Conservation (phyloP, 768 basidiomycete species). For the Russula sp. region DNA sequence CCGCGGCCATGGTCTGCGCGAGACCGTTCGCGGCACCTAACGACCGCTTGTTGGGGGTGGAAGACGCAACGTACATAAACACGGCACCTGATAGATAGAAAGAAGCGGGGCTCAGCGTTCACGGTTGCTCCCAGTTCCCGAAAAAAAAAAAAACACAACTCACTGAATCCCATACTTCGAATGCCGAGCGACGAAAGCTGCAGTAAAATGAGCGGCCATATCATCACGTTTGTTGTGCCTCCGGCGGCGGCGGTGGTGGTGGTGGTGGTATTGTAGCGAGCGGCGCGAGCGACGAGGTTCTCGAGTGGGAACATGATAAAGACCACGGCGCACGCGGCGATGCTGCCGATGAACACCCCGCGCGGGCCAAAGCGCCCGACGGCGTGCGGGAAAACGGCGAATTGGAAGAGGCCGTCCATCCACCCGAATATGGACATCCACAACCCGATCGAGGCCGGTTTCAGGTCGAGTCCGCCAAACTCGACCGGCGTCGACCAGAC, state of each 20-base stretch:
- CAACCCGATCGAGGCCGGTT: slow-evolving; percentile 33
- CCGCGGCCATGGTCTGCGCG: slow-evolving; percentile 32
- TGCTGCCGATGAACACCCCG: slow-evolving; percentile 26
- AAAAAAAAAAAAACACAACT: too few species aligned
- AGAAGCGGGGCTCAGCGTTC: background rate
- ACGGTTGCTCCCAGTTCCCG: too few species aligned
- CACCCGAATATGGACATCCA: slow-evolving; percentile 33
- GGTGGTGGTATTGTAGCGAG: too few species aligned
- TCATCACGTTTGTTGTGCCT: too few species aligned
- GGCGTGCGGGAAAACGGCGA: slow-evolving; percentile 32
- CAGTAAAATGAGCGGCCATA: background rate
- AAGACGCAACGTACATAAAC: slow-evolving; percentile 61
- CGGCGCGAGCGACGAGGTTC: slow-evolving; percentile 2
- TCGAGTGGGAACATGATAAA: slow-evolving; percentile 28
- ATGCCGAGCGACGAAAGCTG: slow-evolving; percentile 3
- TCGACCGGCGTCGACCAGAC: slow-evolving; percentile 39
- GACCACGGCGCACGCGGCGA: slow-evolving; percentile 23
- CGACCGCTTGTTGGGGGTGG: slow-evolving; percentile 56
- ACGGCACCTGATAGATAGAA: slow-evolving; percentile 42
- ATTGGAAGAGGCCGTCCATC: slow-evolving; percentile 33
- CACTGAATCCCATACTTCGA: slow-evolving; percentile 14
- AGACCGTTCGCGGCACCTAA: slow-evolving; percentile 65
- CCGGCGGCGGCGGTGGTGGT: too few species aligned
- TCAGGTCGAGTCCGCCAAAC: slow-evolving; percentile 35
- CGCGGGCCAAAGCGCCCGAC: slow-evolving; percentile 32